phyloP scores from a whole-genome alignment of 768 basidiomycete genomes.

The Leccinum subgranulosum region DNA sequence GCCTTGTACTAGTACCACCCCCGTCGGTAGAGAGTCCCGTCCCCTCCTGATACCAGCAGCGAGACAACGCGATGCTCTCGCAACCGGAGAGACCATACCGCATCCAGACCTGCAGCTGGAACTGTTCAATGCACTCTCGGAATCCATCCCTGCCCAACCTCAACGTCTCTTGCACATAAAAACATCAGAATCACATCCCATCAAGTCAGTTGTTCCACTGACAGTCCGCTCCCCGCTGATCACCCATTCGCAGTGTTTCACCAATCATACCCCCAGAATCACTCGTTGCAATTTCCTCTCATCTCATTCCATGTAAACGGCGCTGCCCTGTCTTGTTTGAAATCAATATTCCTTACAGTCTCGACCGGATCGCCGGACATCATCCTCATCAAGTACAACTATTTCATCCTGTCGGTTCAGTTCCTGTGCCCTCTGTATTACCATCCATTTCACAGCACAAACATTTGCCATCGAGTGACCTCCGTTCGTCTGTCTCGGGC shows the following conservation, averaged over 20 bases:
- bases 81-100: slow-evolving; percentile 9
- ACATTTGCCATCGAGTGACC: slow-evolving; percentile 3
- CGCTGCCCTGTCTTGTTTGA: slow-evolving; percentile 35
- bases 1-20: slow-evolving; percentile 31
- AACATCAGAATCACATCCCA: slow-evolving; percentile 78
- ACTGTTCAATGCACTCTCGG: slow-evolving; percentile 52
- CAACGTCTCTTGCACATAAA: slow-evolving; percentile 39
- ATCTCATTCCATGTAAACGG: slow-evolving; percentile 21
- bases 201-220: slow-evolving; percentile 55
- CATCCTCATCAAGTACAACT: slow-evolving; percentile 42
- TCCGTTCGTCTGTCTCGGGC: slow-evolving; percentile 18
- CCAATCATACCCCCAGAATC: slow-evolving; percentile 53
- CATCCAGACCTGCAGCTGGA: slow-evolving; percentile 42
- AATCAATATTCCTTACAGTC: slow-evolving; percentile 29
- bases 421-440: slow-evolving; percentile 7
- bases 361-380: slow-evolving; percentile 37
- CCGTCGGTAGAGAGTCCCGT: background rate
- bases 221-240: background rate
- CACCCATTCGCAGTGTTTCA: slow-evolving; percentile 41
- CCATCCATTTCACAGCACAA: slow-evolving; percentile 14
- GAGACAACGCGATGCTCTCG: slow-evolving; percentile 24
- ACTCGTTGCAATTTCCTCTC: slow-evolving; percentile 40
- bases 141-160: slow-evolving; percentile 30
- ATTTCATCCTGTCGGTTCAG: slow-evolving; percentile 20
- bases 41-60: slow-evolving; percentile 19